Conservation (phyloP, 2,329 filamentous ascomycete genomes). For the Diaporthe longicolla region DNA sequence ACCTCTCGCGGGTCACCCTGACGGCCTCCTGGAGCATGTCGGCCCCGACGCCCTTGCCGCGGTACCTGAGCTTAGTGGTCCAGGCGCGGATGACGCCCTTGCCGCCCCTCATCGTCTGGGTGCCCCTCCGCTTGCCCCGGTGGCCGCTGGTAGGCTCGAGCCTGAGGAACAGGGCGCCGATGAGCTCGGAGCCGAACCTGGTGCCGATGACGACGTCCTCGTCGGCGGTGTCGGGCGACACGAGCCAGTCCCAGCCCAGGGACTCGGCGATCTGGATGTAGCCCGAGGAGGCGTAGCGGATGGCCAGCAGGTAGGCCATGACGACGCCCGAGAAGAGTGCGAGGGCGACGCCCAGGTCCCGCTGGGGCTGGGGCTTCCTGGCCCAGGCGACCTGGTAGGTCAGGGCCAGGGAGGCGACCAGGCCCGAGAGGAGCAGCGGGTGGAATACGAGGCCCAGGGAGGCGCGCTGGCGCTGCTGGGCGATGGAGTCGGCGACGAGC, state of each 20-base stretch:
- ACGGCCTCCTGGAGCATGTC: slow-evolving; percentile 82
- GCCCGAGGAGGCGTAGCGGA: slow-evolving; percentile 71
- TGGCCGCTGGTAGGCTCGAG: slow-evolving; percentile 67
- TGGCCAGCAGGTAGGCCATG: slow-evolving; percentile 73
- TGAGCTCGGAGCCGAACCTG: slow-evolving; percentile 76
- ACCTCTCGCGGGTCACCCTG: slow-evolving; percentile 74
- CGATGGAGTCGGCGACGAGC: slow-evolving; percentile 84
- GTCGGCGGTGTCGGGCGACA: slow-evolving; percentile 55
- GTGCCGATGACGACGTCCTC: slow-evolving; percentile 75
- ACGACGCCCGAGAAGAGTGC: slow-evolving; percentile 73
- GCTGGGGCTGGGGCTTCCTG: slow-evolving; percentile 47
- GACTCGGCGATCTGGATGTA: slow-evolving; percentile 76
- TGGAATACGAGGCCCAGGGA: slow-evolving; percentile 75
- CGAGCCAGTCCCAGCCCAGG: slow-evolving; percentile 74
- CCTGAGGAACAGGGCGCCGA: slow-evolving; percentile 79
- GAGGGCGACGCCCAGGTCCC: slow-evolving; percentile 68
- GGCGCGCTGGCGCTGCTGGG: slow-evolving; percentile 82
- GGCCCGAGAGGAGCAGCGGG: slow-evolving; percentile 65
- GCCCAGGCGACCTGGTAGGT: slow-evolving; percentile 64
- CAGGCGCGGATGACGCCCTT: slow-evolving; percentile 83
- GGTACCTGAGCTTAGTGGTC: slow-evolving; percentile 80
- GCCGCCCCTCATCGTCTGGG: slow-evolving; percentile 65
- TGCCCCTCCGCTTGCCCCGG: slow-evolving; percentile 55
- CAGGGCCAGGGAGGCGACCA: slow-evolving; percentile 59
- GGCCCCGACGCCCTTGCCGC: slow-evolving; percentile 79